Evolutionary conservation across 176 grass and related monocot genomes (phyloP), one percentile per base, ranked within the genome.

Genomic region (Zizania latifolia): DNA sequence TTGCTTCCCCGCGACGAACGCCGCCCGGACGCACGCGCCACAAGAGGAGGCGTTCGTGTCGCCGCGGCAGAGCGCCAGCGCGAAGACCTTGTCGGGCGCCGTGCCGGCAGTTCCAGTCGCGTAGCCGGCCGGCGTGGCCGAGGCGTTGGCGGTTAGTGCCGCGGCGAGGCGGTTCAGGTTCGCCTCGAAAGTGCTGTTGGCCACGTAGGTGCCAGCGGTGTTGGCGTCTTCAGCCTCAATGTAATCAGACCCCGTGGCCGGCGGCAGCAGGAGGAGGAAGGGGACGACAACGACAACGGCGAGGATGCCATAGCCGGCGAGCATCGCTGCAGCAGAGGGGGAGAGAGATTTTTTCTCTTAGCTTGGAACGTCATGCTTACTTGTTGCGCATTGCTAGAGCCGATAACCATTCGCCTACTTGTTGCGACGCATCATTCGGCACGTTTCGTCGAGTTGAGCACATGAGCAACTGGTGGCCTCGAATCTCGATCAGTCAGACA

Each of bases 61-160:
- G 1, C 85, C 81, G 3, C 85, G 89, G 38, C 89, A 92, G 36
- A 88, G 78, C 6, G 71, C 82, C 3, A 91, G 28, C 22, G 30
- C 89, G 5, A 32, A 48, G 14, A 61, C 58, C 64, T 41, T 45
- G 69, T 87, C 65, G 2, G 78, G 51, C 2, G 27, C 28, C 3
- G 36, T 10, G 16, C 88, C 88, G 41, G 43, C 16, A 29, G 74
- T n/a, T 21, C 23, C 16, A 1, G 21, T 39, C 13, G 79, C 60
- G 54, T 72, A 90, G 22, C 58, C 38, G 4, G 65, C 26, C 27
- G 36, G 11, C 5, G 62, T 22, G 11, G 48, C 3, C 17, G 77
- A 75, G 38, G 48, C 70, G 13, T 68, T 80, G 6, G 8, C 11
- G n/a, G 76, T 19, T 8, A 85, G 77, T 40, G 19, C 27, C 10